Base-by-base conservation (phyloP, 768 basidiomycete species). In the Hypholoma sublateritium region DNA sequence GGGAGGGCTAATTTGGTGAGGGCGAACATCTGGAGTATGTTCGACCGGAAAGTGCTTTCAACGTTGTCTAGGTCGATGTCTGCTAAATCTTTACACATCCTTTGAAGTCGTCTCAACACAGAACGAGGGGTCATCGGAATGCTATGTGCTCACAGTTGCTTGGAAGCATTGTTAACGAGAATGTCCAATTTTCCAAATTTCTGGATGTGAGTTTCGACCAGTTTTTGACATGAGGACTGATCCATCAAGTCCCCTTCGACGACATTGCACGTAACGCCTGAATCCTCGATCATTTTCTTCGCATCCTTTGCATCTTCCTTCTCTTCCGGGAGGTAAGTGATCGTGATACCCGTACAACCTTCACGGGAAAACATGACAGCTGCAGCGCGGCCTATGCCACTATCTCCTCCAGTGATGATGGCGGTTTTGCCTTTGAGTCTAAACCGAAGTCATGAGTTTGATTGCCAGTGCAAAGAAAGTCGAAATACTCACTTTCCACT, bases 1-100 rank as follows among this genome's bases (percentile, higher is more conserved):
- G 85, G 83, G 14, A 85, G 65, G 13, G 83, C 79, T 59, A 71
- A 78, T 66, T 83, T 84, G 24, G 82, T 77, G 21, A 85, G 56
- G 0, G 79, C 81, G 57, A 87, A 81, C 82, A 82, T 83, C 59
- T 77, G 76, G 43, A 87, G 58, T 63, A 86, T 83, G 72, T 88
- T 87, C 50, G 75, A 71, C 45, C 77, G 66, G 74, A 83, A 85
- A 3, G 80, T 83, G 61, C 77, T 79, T 58, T 80, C 72, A 32
- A 86, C 82, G 25, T 81, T 75, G 48, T 76, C 70, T 35, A 86
- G 67, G 60, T 82, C 74, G 42, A 85, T 80, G 1, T 80, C 73
- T 46, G 73, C 77, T 39, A 83, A 71, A 42, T 77, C 64, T 56
- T 77, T 69, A 58, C 70, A 70, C 65, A 80, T 77, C 50, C 76